Conservation (phyloP, 2,329 filamentous ascomycete species). For the Colletotrichum echinochloae region DNA sequence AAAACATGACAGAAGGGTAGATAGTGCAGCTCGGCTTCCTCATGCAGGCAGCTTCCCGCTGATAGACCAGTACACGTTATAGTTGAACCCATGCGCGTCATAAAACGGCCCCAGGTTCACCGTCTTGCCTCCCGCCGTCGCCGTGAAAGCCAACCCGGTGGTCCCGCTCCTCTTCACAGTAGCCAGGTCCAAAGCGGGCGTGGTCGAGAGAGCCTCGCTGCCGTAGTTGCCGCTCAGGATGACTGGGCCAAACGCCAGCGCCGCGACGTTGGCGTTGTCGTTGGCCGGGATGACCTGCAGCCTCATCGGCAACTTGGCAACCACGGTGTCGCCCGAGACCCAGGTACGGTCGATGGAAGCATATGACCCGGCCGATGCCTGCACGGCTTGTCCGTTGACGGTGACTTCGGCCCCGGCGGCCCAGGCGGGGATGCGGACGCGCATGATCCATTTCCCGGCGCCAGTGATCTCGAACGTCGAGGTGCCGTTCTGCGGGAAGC, state of each 20-base stretch:
- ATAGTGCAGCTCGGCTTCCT: too few relatives aligned
- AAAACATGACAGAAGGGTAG: neutral
- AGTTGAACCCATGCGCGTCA: slow-evolving; percentile 56
- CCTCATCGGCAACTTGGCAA: slow-evolving; percentile 59
- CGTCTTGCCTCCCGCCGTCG: slow-evolving; percentile 46
- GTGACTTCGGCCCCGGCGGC: slow-evolving; percentile 52
- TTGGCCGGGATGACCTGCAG: slow-evolving; percentile 59
- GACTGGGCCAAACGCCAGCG: slow-evolving; percentile 60
- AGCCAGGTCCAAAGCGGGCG: slow-evolving; percentile 48
- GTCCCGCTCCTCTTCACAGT: slow-evolving; percentile 45
- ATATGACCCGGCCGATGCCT: slow-evolving; percentile 53
- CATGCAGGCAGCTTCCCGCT: slow-evolving; percentile 27
- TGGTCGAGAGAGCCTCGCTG: slow-evolving; percentile 41
- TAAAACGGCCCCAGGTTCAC: slow-evolving; percentile 55
- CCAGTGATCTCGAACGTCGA: slow-evolving; percentile 53
- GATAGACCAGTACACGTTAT: slow-evolving; percentile 55
- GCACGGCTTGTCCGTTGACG: slow-evolving; percentile 54
- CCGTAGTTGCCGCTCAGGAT: slow-evolving; percentile 61
- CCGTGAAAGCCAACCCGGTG: slow-evolving; percentile 49
- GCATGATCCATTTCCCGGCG: slow-evolving; percentile 49
- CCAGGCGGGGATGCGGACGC: slow-evolving; percentile 62
- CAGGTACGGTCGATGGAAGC: slow-evolving; percentile 55
- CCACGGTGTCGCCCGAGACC: slow-evolving; percentile 57
- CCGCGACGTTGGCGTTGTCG: slow-evolving; percentile 57
- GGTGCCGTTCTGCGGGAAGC: slow-evolving; percentile 56